Base-by-base conservation (phyloP, 1,139 yeast species). In the Candida sp. region DNA sequence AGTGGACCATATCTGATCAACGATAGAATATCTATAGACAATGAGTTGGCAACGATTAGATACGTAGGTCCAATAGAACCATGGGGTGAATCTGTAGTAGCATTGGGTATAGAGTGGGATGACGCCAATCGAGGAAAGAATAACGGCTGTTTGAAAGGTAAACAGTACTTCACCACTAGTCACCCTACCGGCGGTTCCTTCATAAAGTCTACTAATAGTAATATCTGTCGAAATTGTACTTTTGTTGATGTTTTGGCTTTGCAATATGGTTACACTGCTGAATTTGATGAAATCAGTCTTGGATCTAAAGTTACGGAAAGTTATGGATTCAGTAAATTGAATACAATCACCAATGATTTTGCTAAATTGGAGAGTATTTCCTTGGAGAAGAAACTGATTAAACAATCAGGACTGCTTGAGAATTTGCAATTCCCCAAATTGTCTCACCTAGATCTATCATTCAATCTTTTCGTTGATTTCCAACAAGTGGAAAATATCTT, bases 71-170 rank as follows among this genome's bases (percentile, higher is more conserved):
- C 45, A 0, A 62, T 89, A 2, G 61, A 55, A 1, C 75, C 79
- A 0, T 89, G 97, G 97, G 79, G 82, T 0, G 60, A 60, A 5
- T 3, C 49, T 50, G 21, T 36, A 0, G 33, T 43, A 0, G 90
- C 93, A 0, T 63, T 79, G 12, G 97, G 97, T 0, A 73, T 91
- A 1, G 97, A 91, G 58, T 91, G 97, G 97, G 97, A 91, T 58
- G 71, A 81, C 43, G 61, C 74, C 1, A 56, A 56, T 4, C 71
- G 81, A 40, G 99, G 99, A 9, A 86, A 87, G 58, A 90, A 93
- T 57, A 77, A 80, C 52, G 99, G 99, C 6, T 69, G 73, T 23
- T 78, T 81, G 39, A 75, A 81, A 38, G 95, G 87, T 2, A 55
- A 64, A 5, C 60, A 64, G 37, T 89, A 89, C 61, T 90, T 90